These are phyloP conservation scores for Ustilago loliicola DNA, from an alignment of 1,284 basidiomycete genomes.

Conservation along the genomic window DNA sequence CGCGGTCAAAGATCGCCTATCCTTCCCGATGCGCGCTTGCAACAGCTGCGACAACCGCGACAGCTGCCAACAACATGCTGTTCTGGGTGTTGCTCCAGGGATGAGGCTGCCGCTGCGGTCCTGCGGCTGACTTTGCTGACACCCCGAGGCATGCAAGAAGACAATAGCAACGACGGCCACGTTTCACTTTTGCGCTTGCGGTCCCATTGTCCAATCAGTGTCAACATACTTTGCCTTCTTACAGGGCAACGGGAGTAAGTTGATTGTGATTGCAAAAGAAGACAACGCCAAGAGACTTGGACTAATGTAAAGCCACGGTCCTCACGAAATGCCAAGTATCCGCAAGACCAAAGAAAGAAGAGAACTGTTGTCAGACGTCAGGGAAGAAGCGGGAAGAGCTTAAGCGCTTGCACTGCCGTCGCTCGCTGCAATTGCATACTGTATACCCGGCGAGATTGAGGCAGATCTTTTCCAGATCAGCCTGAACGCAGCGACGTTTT, in stretches of 20 bases:
- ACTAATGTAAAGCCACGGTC: too few relatives aligned
- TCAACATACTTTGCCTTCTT: not conserved
- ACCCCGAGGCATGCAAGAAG: not conserved
- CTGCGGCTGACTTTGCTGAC: not conserved
- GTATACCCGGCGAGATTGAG: too few relatives aligned
- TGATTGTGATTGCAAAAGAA: too few relatives aligned
- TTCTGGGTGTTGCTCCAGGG: not conserved
- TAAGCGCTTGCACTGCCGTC: too few relatives aligned
- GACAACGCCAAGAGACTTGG: too few relatives aligned
- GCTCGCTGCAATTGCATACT: too few relatives aligned
- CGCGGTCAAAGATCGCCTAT: constrained; percentile 1
- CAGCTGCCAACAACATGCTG: not conserved
- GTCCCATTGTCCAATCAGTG: not conserved
- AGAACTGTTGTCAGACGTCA: too few relatives aligned
- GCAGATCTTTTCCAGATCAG: not conserved
- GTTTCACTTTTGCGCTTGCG: not conserved
- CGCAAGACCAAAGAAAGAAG: too few relatives aligned
- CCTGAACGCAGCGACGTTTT: not conserved
- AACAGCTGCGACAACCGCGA: not conserved
- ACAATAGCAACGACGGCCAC: not conserved
- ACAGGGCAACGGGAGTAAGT: not conserved
- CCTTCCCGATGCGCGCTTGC: not conserved
- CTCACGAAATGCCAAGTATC: too few relatives aligned
- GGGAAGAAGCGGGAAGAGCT: too few relatives aligned
- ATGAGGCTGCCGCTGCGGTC: not conserved